A percentile compares a stretch with the other conserved stretches of the same genome.
phyloP scores from a whole-genome alignment of 2,329 filamentous ascomycete species.

The Aurifilum marmelostoma region DNA sequence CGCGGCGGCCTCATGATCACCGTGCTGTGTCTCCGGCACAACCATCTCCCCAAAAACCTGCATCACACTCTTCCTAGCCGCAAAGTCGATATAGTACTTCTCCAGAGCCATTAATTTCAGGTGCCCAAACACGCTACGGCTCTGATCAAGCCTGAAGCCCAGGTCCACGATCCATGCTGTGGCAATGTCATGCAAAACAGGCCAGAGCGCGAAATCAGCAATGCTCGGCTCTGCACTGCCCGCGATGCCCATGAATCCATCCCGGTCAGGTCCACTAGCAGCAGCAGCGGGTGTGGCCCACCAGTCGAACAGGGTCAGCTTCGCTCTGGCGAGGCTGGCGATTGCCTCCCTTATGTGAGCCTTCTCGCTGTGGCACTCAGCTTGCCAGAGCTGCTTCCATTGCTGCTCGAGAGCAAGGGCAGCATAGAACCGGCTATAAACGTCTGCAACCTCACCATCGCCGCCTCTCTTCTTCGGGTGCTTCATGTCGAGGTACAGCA shows the following conservation, averaged over 20 bases:
- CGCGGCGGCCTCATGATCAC: not conserved
- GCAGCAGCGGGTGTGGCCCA: slow-evolving; percentile 12
- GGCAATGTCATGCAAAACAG: slow-evolving; percentile 53
- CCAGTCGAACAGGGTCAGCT: slow-evolving; percentile 6
- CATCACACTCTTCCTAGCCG: slow-evolving; percentile 30
- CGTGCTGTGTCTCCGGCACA: not conserved
- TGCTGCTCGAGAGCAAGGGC: slow-evolving; percentile 43
- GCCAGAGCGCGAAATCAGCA: slow-evolving; percentile 62
- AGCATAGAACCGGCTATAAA: slow-evolving; percentile 48
- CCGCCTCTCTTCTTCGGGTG: slow-evolving; percentile 43
- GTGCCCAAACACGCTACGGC: slow-evolving; percentile 12
- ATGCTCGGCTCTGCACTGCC: slow-evolving; percentile 41
- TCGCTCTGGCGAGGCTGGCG: not conserved
- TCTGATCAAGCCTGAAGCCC: slow-evolving; percentile 34
- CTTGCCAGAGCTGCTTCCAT: slow-evolving; percentile 37
- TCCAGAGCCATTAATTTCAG: slow-evolving; percentile 34
- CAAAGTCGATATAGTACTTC: slow-evolving; percentile 44
- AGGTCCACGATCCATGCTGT: slow-evolving; percentile 39
- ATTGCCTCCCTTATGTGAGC: not conserved
- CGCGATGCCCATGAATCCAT: slow-evolving; percentile 40
- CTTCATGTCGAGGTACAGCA: slow-evolving; percentile 63
- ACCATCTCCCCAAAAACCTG: slow-evolving; percentile 21
- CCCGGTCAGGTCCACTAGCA: slow-evolving; percentile 14
- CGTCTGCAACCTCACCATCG: slow-evolving; percentile 39
- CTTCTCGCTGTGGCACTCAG: not conserved